A percentile compares a stretch with the other conserved stretches of the same genome.
Evolutionary conservation across 345 rosid genomes (phyloP).

Genomic region (Sonneratia caseolaris): DNA sequence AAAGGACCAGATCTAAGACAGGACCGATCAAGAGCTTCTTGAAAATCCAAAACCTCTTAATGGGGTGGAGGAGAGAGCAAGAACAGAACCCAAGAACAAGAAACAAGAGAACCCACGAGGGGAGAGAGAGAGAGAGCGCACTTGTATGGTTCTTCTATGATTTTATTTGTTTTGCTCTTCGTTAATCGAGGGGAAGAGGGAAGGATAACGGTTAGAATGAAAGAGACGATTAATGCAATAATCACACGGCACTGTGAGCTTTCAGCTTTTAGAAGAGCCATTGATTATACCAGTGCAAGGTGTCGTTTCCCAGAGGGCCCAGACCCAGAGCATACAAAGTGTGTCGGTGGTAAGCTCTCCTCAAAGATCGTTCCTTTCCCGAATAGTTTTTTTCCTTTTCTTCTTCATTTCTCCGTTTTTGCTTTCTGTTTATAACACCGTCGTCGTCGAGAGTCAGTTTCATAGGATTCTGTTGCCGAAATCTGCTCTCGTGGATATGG

Average conservation of each 20-base stretch:
- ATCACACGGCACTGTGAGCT: slow-evolving; percentile 2
- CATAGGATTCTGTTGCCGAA: too few species aligned
- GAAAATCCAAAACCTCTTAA: background rate
- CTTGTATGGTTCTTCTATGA: too few species aligned
- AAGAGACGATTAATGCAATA: background rate
- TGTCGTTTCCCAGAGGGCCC: background rate
- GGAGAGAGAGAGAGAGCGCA: background rate
- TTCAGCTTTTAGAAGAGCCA: background rate
- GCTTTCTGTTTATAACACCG: too few species aligned
- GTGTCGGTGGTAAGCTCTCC: background rate
- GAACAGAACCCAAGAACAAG: slow-evolving; percentile 2
- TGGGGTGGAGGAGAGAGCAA: background rate
- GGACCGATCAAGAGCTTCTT: background rate
- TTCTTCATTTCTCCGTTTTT: too few species aligned
- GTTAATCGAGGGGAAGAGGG: too few species aligned
- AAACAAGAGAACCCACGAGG: background rate
- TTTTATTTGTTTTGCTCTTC: too few species aligned
- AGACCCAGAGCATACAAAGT: background rate
- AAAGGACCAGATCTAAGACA: background rate
- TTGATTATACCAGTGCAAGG: background rate
- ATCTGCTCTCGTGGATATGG: too few species aligned
- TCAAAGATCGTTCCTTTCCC: too few species aligned
- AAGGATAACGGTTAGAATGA: too few species aligned
- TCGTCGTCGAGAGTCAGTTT: too few species aligned
- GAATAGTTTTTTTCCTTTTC: too few species aligned